Evolutionary conservation across 441 rosid species (phyloP).

Genomic region (Jatropha podagrica): DNA sequence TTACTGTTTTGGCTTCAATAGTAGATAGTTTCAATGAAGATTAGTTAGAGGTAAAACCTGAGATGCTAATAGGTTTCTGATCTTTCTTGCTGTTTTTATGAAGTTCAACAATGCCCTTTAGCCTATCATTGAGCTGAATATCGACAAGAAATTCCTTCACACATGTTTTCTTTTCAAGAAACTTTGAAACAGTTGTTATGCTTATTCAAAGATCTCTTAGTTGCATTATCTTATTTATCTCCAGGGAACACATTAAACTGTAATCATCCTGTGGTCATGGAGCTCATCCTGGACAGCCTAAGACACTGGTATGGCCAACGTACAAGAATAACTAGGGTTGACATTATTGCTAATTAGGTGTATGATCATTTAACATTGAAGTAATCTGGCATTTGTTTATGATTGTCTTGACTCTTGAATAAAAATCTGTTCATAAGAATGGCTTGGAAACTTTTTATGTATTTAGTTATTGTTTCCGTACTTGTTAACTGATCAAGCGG

Average conservation of each 20-base stretch:
- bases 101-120: constrained; percentile 7
- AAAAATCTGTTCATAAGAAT: not conserved
- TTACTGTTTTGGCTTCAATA: not conserved
- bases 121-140: constrained; percentile 11
- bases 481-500: constrained; percentile 1
- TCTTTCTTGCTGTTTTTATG: constrained; percentile 9
- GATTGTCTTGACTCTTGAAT: not conserved
- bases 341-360: not conserved
- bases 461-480: not conserved
- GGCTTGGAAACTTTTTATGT: not conserved
- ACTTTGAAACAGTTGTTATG: constrained; percentile 6
- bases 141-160: constrained; percentile 5
- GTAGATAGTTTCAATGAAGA: not conserved
- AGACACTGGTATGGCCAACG: constrained; percentile 73
- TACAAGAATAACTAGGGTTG: not conserved
- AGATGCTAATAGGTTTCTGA: not conserved
- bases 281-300: constrained; percentile 85
- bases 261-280: constrained; percentile 94
- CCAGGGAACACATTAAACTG: constrained; percentile 94
- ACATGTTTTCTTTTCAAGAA: not conserved
- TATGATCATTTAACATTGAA: not conserved
- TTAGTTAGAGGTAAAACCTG: not conserved
- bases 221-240: constrained; percentile 29
- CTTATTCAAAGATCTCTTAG: constrained; percentile 17
- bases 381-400: not conserved